Evolutionary conservation across 768 basidiomycete genomes (phyloP), one percentile per base, ranked within the genome.

Genomic region (Tulasnella sp.): DNA sequence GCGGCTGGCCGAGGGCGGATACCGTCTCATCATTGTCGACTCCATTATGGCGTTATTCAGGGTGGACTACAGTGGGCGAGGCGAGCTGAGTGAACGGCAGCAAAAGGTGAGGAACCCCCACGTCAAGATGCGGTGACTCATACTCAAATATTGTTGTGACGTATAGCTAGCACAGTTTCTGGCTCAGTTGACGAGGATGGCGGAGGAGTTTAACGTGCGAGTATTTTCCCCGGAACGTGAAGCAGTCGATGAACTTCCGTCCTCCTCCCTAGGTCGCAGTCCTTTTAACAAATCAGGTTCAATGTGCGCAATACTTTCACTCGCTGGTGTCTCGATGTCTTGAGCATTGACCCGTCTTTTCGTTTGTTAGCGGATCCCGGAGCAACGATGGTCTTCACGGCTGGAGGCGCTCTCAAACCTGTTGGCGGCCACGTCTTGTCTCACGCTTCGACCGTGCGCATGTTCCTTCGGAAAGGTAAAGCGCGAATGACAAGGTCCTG

Each of bases 1-100:
- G 80, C 91, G 95, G 74, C 95, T 96, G 83, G 93, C 95, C 0
- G 95, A 96, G 84, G 95, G 83, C 82, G 31, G 83, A 84, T 71
- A 83, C 83, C 79, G 68, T 82, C 18, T 78, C 7, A 83, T 97
- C 93, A 96, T 98, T 80, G 90, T 98, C 46, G 97, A 98, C 84
- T 96, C 94, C 82, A 97, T 98, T 80, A 97, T 99, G 95, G 97
- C 97, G 39, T 89, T 97, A 8, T 99, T 99, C 85, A 91, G 96
- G 27, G 94, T 96, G 68, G 97, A 99, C 85, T 99, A 88, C 84
- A 94, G 94, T 4, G 97, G 97, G 31, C 88, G 97, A 87, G 97
- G 97, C 40, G 97, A 98, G 84, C 86, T 98, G 56, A 96, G 95
- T 82, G 96, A 97, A 86, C 89, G 96, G 75, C 96, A 97, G 84